A percentile compares a stretch with the other conserved stretches of the same genome.
Evolutionary conservation across 2,329 filamentous ascomycete genomes (phyloP).

Genomic region (Trichophyton benhamiae): DNA sequence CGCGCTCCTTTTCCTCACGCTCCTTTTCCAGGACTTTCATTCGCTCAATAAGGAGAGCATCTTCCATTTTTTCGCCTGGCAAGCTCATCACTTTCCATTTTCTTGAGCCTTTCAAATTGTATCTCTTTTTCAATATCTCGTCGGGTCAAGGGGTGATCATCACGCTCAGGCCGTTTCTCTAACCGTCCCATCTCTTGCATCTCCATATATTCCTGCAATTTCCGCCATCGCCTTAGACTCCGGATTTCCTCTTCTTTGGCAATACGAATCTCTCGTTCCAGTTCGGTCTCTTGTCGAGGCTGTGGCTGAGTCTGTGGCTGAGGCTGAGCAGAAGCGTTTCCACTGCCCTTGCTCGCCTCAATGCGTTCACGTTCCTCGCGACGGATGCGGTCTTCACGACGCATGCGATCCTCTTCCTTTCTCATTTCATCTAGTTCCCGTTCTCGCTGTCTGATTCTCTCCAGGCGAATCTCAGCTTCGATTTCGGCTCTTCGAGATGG

Average conservation of each 20-base stretch:
- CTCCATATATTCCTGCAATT: not conserved
- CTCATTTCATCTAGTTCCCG: not conserved
- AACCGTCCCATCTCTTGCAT: slow-evolving; percentile 11
- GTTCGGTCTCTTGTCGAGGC: slow-evolving; percentile 2
- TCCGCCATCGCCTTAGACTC: not conserved
- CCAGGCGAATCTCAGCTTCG: not conserved
- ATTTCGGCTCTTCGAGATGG: not conserved
- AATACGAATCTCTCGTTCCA: not conserved
- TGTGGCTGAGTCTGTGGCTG: not conserved
- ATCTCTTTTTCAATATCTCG: slow-evolving; percentile 20
- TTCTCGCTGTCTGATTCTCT: not conserved
- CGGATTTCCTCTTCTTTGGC: not conserved
- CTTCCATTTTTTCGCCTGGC: slow-evolving; percentile 15
- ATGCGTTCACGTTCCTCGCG: not conserved
- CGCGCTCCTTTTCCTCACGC: slow-evolving; percentile 32
- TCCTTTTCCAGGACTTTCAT: slow-evolving; percentile 20
- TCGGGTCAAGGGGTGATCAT: slow-evolving; percentile 11
- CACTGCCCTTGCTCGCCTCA: not conserved
- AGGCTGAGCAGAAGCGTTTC: not conserved
- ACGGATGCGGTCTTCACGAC: not conserved
- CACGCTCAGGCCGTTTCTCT: slow-evolving; percentile 11
- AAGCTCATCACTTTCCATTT: slow-evolving; percentile 21
- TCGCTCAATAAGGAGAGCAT: slow-evolving; percentile 18
- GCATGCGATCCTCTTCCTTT: not conserved
- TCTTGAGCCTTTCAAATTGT: slow-evolving; percentile 23